Conservation (phyloP, 2,329 filamentous ascomycete genomes). For the Boeremia exigua region DNA sequence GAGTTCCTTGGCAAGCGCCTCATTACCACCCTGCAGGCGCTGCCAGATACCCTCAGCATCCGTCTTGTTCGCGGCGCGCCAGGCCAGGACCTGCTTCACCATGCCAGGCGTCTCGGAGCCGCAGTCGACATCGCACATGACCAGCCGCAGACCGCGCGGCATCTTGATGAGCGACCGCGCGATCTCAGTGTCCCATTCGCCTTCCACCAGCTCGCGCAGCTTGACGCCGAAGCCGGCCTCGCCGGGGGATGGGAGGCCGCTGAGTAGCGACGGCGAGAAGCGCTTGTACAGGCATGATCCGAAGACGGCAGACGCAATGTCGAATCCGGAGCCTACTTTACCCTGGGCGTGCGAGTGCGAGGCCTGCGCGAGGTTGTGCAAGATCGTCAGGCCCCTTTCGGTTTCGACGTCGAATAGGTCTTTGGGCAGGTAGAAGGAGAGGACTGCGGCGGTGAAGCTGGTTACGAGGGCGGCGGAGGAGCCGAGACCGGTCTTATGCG, state of each 20-base stretch:
- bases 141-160: constrained; percentile 74
- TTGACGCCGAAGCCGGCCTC: constrained; percentile 69
- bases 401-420: constrained; percentile 63
- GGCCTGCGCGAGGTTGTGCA: constrained; percentile 94
- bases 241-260: constrained; percentile 69
- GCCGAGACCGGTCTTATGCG: constrained; percentile 94
- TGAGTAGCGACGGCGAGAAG: constrained; percentile 83
- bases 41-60: constrained; percentile 77
- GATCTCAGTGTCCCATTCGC: constrained; percentile 80
- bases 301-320: constrained; percentile 90
- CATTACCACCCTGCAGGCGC: constrained; percentile 75
- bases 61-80: constrained; percentile 70
- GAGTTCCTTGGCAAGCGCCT: constrained; percentile 70
- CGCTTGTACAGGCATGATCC: constrained; percentile 89
- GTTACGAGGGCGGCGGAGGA: constrained; percentile 95
- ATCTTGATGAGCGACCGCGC: constrained; percentile 72
- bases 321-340: constrained; percentile 95
- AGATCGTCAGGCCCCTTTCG: constrained; percentile 61
- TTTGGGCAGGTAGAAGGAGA: constrained; percentile 74
- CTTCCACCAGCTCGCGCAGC: constrained; percentile 70
- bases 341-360: constrained; percentile 96
- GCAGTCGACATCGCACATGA: constrained; percentile 96
- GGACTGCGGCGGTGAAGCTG: constrained; percentile 76
- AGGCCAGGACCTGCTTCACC: constrained; percentile 89
- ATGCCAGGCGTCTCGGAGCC: constrained; percentile 92